phyloP scores from a whole-genome alignment of 2,329 filamentous ascomycete species.

The Colletotrichum sp. region DNA sequence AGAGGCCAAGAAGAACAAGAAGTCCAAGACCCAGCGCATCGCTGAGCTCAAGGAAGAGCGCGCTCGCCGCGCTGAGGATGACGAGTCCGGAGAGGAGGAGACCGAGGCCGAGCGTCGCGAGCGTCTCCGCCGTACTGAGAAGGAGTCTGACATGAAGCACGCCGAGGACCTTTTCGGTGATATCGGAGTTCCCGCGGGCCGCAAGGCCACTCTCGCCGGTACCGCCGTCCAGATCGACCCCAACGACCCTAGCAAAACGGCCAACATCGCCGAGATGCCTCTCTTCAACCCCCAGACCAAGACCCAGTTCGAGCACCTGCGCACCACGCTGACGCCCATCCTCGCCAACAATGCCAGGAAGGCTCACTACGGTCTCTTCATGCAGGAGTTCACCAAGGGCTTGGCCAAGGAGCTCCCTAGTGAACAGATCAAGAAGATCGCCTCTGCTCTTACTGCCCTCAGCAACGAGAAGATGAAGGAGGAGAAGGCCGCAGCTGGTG shows the following conservation, averaged over 20 bases:
- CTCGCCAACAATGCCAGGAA: slow-evolving; percentile 80
- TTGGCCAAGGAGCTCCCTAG: slow-evolving; percentile 86
- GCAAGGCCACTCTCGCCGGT: slow-evolving; percentile 69
- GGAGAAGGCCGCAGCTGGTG: slow-evolving; percentile 93
- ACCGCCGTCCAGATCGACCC: slow-evolving; percentile 71
- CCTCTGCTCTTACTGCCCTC: slow-evolving; percentile 84
- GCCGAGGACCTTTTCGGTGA: slow-evolving; percentile 89
- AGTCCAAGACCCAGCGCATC: slow-evolving; percentile 85
- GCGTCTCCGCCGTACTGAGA: slow-evolving; percentile 78
- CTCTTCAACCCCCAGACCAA: slow-evolving; percentile 92
- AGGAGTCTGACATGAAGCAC: slow-evolving; percentile 87
- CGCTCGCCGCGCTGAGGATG: slow-evolving; percentile 54
- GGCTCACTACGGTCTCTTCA: slow-evolving; percentile 86
- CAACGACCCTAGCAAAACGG: slow-evolving; percentile 74
- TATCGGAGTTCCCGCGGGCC: slow-evolving; percentile 68
- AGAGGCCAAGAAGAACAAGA: slow-evolving; percentile 87
- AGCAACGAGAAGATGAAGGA: slow-evolving; percentile 99
- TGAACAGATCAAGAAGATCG: slow-evolving; percentile 95
- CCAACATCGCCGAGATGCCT: slow-evolving; percentile 80
- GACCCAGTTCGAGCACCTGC: slow-evolving; percentile 80
- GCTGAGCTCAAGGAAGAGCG: slow-evolving; percentile 74
- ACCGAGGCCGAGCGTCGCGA: slow-evolving; percentile 74
- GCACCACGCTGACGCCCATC: slow-evolving; percentile 79
- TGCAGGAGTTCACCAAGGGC: slow-evolving; percentile 89
- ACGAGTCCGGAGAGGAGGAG: slow-evolving; percentile 60